These are phyloP conservation scores for Gynochthodes officinalis DNA, from an alignment of 257 asterid genomes.

Conservation along the genomic window DNA sequence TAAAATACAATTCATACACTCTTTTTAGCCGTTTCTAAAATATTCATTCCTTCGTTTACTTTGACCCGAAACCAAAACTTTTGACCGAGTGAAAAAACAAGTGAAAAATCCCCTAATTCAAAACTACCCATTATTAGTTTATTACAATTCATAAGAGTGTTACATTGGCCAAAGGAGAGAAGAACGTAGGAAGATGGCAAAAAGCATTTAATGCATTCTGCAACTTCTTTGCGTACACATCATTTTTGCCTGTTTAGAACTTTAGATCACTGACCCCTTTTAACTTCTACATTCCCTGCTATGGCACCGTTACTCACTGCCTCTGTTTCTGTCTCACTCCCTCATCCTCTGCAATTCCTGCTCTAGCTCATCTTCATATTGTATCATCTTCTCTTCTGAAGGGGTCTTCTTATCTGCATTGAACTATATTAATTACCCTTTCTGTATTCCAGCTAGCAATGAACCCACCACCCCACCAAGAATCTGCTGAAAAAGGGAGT, in stretches of 20 bases:
- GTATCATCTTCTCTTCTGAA: neutral
- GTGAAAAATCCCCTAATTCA: conserved; percentile 9
- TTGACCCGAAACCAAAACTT: too few relatives aligned
- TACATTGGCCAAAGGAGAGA: neutral
- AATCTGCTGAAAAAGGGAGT: neutral
- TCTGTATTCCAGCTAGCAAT: neutral
- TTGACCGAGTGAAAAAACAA: neutral
- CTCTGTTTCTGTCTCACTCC: neutral
- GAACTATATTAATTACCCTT: neutral
- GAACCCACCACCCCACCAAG: conserved; percentile 16
- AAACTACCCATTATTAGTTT: neutral
- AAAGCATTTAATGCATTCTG: conserved; percentile 23
- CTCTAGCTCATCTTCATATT: neutral
- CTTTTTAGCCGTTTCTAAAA: too few relatives aligned
- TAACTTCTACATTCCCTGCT: conserved; percentile 12
- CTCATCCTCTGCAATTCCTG: neutral
- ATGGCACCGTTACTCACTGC: neutral
- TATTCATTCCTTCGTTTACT: too few relatives aligned
- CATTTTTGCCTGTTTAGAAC: conserved; percentile 17
- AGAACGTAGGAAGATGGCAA: neutral
- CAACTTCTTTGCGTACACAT: conserved; percentile 20
- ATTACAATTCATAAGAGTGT: neutral
- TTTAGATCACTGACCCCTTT: neutral
- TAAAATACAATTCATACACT: too few relatives aligned
- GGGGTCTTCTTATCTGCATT: neutral